These are phyloP conservation scores for Leptographium procerum DNA, from an alignment of 2,329 filamentous ascomycete genomes.

Conservation along the genomic window DNA sequence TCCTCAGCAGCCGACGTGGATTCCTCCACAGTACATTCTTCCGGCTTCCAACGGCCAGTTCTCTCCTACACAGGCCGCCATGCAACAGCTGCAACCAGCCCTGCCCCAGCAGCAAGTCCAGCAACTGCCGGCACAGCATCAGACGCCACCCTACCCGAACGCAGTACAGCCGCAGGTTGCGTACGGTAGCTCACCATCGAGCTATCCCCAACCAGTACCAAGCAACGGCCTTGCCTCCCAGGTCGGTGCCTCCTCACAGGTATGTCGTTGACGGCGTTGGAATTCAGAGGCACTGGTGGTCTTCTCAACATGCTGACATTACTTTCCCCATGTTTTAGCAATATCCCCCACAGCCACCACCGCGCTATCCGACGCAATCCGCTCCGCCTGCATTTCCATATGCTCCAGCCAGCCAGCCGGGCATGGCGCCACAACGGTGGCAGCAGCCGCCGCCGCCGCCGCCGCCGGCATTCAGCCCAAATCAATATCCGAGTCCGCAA, in stretches of 20 bases:
- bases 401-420: conserved; percentile 21
- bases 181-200: conserved; percentile 32
- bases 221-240: conserved; percentile 28
- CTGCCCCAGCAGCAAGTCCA: background rate
- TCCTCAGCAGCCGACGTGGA: conserved; percentile 45
- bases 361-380: conserved; percentile 5
- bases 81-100: conserved; percentile 22
- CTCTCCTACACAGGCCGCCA: conserved; percentile 19
- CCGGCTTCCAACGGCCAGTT: conserved; percentile 32
- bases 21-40: conserved; percentile 39
- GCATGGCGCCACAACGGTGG: conserved; percentile 24
- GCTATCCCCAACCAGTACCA: conserved; percentile 31
- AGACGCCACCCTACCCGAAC: conserved; percentile 21
- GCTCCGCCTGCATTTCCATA: conserved; percentile 15
- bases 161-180: conserved; percentile 33
- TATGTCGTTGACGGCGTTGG: conserved; percentile 21
- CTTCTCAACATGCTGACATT: background rate
- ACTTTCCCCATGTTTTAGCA: conserved; percentile 7
- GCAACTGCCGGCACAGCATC: background rate
- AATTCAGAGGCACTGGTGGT: background rate
- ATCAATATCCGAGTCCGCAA: conserved; percentile 15
- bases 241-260: conserved; percentile 28
- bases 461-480: conserved; percentile 17
- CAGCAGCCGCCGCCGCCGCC: conserved; percentile 13
- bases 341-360: conserved; percentile 23